Conservation (phyloP, 2,329 filamentous ascomycete species). For the Botrytis cinerea region DNA sequence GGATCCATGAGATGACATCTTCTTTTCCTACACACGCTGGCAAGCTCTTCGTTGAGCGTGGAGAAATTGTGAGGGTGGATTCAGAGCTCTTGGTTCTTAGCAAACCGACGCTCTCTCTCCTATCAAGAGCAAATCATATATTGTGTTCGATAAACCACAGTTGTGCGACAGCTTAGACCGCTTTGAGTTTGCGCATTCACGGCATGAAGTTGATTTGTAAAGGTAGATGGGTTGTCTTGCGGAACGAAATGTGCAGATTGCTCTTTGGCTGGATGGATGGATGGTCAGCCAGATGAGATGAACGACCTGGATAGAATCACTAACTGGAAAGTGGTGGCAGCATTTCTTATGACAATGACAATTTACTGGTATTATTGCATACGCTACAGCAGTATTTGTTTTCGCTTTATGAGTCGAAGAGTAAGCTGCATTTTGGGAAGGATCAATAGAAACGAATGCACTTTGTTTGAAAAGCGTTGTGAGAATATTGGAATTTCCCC, state of each 20-base stretch:
- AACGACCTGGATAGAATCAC: slow-evolving; percentile 16
- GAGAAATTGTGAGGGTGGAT: background rate
- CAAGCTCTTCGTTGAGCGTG: background rate
- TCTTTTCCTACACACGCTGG: background rate
- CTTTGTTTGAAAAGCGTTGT: background rate
- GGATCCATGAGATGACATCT: slow-evolving; percentile 40
- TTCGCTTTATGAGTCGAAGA: background rate
- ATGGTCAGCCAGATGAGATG: slow-evolving; percentile 10
- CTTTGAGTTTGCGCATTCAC: slow-evolving; percentile 16
- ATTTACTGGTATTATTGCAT: slow-evolving; percentile 11
- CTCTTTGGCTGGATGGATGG: slow-evolving; percentile 8
- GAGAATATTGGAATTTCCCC: background rate
- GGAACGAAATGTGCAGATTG: slow-evolving; percentile 1
- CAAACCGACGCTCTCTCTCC: background rate
- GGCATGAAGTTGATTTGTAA: slow-evolving; percentile 14
- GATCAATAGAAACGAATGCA: background rate
- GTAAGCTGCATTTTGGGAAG: slow-evolving; percentile 15
- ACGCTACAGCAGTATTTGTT: background rate
- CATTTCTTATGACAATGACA: slow-evolving; percentile 20
- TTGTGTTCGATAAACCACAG: slow-evolving; percentile 16
- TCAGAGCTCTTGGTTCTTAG: slow-evolving; percentile 11
- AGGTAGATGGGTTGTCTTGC: slow-evolving; percentile 10
- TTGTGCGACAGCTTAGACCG: slow-evolving; percentile 20
- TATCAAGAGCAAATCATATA: slow-evolving; percentile 12
- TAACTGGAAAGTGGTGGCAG: slow-evolving; percentile 17